Percentiles rank a stretch among this genome's conserved stretches.
Conservation (phyloP, 768 basidiomycete species). For the Termitomyces sp. region DNA sequence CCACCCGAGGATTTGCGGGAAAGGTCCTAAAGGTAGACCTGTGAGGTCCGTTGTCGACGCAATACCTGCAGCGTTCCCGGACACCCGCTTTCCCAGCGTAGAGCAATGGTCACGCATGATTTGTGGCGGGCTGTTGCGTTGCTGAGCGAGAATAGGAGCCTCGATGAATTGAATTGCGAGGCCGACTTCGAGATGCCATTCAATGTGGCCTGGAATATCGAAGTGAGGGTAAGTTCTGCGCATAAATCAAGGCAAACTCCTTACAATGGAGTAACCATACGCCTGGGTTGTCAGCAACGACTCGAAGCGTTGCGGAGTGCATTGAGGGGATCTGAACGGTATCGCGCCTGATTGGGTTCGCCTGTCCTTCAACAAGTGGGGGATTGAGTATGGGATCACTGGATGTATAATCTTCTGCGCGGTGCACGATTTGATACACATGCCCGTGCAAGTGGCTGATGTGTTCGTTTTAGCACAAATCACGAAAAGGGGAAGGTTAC, state of each 20-base stretch:
- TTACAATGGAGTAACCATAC: constrained; percentile 81
- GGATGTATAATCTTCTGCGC: constrained; percentile 64
- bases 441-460: constrained; percentile 88
- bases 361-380: constrained; percentile 67
- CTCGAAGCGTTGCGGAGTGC: constrained; percentile 65
- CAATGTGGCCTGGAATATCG: constrained; percentile 57
- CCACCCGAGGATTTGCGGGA: constrained; percentile 69
- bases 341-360: constrained; percentile 89
- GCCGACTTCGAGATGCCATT: constrained; percentile 83
- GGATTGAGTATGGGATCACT: constrained; percentile 77
- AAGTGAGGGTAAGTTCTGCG: not conserved
- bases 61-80: constrained; percentile 88
- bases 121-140: constrained; percentile 48
- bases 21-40: constrained; percentile 67
- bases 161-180: constrained; percentile 83
- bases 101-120: constrained; percentile 69
- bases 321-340: constrained; percentile 73
- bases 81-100: constrained; percentile 46
- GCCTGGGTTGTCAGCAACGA: constrained; percentile 91
- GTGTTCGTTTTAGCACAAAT: not conserved
- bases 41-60: constrained; percentile 61
- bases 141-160: constrained; percentile 69
- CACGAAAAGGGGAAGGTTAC: not conserved
- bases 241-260: constrained; percentile 17
- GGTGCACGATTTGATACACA: constrained; percentile 75